phyloP scores from a whole-genome alignment of 192 early-diverging fungal genomes.

The Backusella australiensis region DNA sequence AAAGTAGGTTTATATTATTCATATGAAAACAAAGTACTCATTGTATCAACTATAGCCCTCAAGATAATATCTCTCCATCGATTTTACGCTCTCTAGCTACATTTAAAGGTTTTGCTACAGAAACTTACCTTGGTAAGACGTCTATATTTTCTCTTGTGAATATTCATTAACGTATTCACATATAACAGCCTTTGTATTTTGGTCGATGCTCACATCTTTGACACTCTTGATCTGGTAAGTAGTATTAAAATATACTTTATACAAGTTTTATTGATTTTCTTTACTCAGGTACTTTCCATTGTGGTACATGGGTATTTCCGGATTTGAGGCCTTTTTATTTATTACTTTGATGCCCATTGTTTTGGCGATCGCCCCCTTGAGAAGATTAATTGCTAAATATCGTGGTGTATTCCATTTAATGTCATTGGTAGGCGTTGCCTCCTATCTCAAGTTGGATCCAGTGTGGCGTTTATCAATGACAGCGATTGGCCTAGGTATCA shows the following conservation, averaged over 20 bases:
- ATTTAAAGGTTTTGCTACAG: conserved; percentile 48
- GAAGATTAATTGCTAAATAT: conserved; percentile 48
- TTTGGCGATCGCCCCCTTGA: conserved; percentile 55
- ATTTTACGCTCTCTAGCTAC: conserved; percentile 7
- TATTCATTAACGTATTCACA: neutral
- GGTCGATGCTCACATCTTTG: conserved; percentile 78
- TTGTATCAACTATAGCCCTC: conserved; percentile 1
- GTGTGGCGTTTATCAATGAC: conserved; percentile 56
- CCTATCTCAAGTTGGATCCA: conserved; percentile 59
- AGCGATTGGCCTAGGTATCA: conserved; percentile 56
- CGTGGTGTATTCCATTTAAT: conserved; percentile 55
- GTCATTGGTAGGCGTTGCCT: conserved; percentile 61
- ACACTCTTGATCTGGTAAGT: conserved; percentile 50
- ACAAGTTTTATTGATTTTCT: neutral
- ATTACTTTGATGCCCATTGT: conserved; percentile 56
- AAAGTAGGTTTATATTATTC: neutral
- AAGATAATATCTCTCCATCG: conserved; percentile 24
- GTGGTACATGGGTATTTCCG: conserved; percentile 85
- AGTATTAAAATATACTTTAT: neutral
- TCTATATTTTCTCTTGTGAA: neutral
- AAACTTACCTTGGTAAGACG: conserved; percentile 61
- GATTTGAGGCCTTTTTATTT: conserved; percentile 72
- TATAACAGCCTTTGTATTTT: conserved; percentile 66
- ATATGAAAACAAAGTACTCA: neutral
- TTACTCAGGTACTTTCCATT: conserved; percentile 79